Base-by-base conservation (phyloP, 805 yeast species). In the Starmera quercuum region DNA sequence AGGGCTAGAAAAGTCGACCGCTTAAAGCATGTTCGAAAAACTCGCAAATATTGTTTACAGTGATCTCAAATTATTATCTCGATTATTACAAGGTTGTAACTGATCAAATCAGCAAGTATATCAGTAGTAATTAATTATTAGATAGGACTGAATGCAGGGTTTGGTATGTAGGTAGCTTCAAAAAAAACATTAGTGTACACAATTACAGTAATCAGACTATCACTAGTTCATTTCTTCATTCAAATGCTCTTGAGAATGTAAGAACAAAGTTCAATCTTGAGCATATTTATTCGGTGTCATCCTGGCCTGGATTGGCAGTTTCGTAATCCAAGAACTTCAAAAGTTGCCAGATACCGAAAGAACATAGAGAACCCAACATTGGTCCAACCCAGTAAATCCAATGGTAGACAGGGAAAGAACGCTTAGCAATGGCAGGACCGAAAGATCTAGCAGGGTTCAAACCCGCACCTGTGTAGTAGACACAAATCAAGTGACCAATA, bases 321-420 rank as follows among this genome's bases (percentile, higher is more conserved):
- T 75, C 78, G 61, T 81, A 82, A 51, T 80, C 71, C 49, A 82
- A 64, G 50, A 71, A 48, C 58, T 75, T 78, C 63, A 84, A 66
- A 31, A 74, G 43, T 54, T 77, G 68, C 81, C 84, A 83, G 44
- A 83, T 66, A 40, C 70, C 71, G 45, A 70, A 74, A 14, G 94
- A 79, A 45, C 84, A 54, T 36, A 69, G 40, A 9, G 88, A 63
- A 44, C 95, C 95, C 38, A 82, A 53, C 35, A 78, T 48, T 40
- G 95, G 95, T 35, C 95, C 95, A 37, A 85, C 75, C 92, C 94
- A 84, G 71, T 85, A 85, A 45, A 86, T 84, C 95, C 94, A 85
- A 69, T 78, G 86, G 64, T 85, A 85, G 51, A 51, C 56, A 23
- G 95, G 94, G 78, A 86, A 86, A 16, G 73, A 66, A 37, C 58